Evolutionary conservation across 2,329 filamentous ascomycete genomes (phyloP).

Genomic region (Pseudogymnoascus sp.): DNA sequence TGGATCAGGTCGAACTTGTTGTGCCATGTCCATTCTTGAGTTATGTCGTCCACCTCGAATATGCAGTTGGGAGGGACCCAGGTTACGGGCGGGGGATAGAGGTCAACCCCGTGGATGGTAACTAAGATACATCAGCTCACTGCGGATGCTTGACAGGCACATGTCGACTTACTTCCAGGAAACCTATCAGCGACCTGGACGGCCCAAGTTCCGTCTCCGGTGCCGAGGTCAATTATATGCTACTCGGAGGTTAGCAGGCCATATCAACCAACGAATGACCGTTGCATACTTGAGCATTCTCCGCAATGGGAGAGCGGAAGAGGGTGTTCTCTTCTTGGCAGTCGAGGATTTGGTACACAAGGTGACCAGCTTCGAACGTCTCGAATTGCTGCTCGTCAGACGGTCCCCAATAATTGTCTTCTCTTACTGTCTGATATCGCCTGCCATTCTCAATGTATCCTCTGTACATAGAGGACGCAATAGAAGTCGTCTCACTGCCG

Average conservation of each 20-base stretch:
- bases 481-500: conserved; percentile 24
- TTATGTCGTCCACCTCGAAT: conserved; percentile 21
- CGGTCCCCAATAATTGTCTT: conserved; percentile 16
- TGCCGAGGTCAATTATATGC: conserved; percentile 22
- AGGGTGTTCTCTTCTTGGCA: conserved; percentile 17
- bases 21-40: conserved; percentile 38
- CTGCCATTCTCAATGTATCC: conserved; percentile 24
- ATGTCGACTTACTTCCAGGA: neutral
- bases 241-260: neutral
- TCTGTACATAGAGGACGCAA: conserved; percentile 21
- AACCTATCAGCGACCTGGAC: conserved; percentile 20
- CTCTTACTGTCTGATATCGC: conserved; percentile 21
- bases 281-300: conserved; percentile 5
- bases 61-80: conserved; percentile 24
- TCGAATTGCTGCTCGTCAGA: conserved; percentile 22
- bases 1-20: conserved; percentile 41
- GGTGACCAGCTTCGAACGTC: conserved; percentile 21
- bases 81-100: conserved; percentile 16
- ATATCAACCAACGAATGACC: neutral
- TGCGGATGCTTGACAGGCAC: neutral
- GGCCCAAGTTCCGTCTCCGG: conserved; percentile 22
- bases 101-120: conserved; percentile 21
- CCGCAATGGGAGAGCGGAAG: conserved; percentile 16
- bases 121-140: conserved; percentile 7
- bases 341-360: conserved; percentile 18